Conservation (phyloP, 2,329 filamentous ascomycete genomes). For the Penicillium occitanis region DNA sequence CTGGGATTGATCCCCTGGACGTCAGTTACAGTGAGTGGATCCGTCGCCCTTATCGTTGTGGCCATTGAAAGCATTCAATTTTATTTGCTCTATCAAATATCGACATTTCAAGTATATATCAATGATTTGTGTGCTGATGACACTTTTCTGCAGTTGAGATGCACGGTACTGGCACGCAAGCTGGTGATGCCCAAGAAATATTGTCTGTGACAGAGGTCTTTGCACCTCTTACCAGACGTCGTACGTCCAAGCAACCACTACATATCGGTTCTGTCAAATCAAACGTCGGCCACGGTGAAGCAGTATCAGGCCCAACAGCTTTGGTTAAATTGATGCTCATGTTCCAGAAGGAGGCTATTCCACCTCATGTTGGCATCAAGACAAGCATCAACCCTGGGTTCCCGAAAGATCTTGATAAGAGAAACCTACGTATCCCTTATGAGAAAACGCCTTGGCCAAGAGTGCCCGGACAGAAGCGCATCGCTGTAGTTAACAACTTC, state of each 20-base stretch:
- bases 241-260: slow-evolving; percentile 52
- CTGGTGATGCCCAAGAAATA: slow-evolving; percentile 81
- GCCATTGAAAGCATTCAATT: too few relatives aligned
- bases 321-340: slow-evolving; percentile 19
- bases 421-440: slow-evolving; percentile 49
- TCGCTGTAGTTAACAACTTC: slow-evolving; percentile 64
- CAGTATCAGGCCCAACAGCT: slow-evolving; percentile 40
- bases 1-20: slow-evolving; percentile 72
- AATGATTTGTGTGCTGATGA: too few relatives aligned
- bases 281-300: slow-evolving; percentile 64
- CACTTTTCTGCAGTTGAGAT: slow-evolving; percentile 62
- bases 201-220: slow-evolving; percentile 68
- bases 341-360: slow-evolving; percentile 33
- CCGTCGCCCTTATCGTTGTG: too few relatives aligned
- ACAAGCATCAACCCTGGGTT: slow-evolving; percentile 48
- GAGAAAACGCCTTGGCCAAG: slow-evolving; percentile 45
- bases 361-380: slow-evolving; percentile 40
- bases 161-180: slow-evolving; percentile 86
- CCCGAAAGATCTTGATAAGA: slow-evolving; percentile 39
- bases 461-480: slow-evolving; percentile 33
- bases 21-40: slow-evolving; percentile 59
- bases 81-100: too few relatives aligned
- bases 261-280: slow-evolving; percentile 64
- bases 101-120: too few relatives aligned
- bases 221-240: slow-evolving; percentile 53